Evolutionary conservation across 352 stramenopile genomes (phyloP).

Genomic region (Saprolegnia parasitica): DNA sequence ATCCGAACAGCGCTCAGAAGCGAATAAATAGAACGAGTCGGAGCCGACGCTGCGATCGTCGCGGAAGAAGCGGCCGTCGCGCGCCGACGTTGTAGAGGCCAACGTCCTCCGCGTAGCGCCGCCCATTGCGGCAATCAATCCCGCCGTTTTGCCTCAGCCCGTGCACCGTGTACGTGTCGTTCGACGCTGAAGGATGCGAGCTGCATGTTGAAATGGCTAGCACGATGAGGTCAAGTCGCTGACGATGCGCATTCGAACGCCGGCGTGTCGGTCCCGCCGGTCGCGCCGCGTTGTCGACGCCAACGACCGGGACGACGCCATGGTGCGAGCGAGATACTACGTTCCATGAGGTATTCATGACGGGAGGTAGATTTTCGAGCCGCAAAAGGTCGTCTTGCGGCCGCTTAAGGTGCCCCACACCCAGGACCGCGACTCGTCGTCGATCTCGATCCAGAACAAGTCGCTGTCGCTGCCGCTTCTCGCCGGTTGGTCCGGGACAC

Average conservation of each 20-base stretch:
- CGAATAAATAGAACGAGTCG: neutral
- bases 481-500: neutral
- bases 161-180: conserved; percentile 4
- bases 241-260: conserved; percentile 27
- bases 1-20: neutral
- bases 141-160: neutral
- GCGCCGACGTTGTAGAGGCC: neutral
- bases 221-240: conserved; percentile 21
- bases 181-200: too few species aligned
- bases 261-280: conserved; percentile 20
- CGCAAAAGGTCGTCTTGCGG: conserved; percentile 20
- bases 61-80: neutral
- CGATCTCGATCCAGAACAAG: conserved; percentile 6
- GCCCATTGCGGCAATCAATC: neutral
- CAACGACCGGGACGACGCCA: neutral
- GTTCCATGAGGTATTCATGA: neutral
- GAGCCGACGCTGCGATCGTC: conserved; percentile 4
- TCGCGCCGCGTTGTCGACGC: conserved; percentile 18
- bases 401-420: neutral
- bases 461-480: conserved; percentile 12
- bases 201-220: neutral
- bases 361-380: conserved; percentile 4
- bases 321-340: too few species aligned
- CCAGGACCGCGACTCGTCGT: neutral
- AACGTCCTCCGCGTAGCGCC: neutral